phyloP scores from a whole-genome alignment of 2,329 filamentous ascomycete genomes.

The Colletotrichum horii region DNA sequence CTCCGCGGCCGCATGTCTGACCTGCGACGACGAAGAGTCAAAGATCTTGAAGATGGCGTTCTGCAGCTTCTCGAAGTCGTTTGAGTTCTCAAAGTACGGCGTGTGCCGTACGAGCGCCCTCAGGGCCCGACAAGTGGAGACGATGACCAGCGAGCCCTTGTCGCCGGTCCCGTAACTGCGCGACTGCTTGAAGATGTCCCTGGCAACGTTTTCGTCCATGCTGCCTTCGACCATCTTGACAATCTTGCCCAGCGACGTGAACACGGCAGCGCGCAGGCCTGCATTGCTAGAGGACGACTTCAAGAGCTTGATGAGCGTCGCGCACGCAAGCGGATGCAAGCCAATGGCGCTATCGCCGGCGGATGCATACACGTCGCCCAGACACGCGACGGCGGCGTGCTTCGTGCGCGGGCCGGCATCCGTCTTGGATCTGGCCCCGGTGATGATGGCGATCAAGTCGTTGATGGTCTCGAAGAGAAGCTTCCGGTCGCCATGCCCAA shows the following conservation, averaged over 20 bases:
- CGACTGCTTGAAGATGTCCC: conserved; percentile 92
- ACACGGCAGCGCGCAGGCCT: conserved; percentile 79
- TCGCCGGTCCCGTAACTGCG: conserved; percentile 78
- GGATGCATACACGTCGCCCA: conserved; percentile 89
- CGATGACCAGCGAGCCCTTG: conserved; percentile 82
- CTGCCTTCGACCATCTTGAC: conserved; percentile 75
- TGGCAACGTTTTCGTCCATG: conserved; percentile 82
- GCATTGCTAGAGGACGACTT: conserved; percentile 82
- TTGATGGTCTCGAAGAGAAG: conserved; percentile 94
- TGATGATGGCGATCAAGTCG: conserved; percentile 77
- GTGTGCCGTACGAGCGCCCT: conserved; percentile 76
- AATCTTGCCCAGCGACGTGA: conserved; percentile 78
- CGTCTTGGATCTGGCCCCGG: conserved; percentile 72
- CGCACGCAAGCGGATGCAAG: conserved; percentile 76
- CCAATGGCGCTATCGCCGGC: conserved; percentile 93
- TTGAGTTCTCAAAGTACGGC: conserved; percentile 83
- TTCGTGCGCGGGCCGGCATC: conserved; percentile 81
- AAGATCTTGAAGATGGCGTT: conserved; percentile 83
- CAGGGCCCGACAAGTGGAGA: conserved; percentile 79
- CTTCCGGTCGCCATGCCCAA: conserved; percentile 86
- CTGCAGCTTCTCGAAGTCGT: conserved; percentile 90
- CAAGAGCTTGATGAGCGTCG: conserved; percentile 76
- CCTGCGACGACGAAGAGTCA: conserved; percentile 75
- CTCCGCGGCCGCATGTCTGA: conserved; percentile 85
- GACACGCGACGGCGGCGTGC: conserved; percentile 85